Evolutionary conservation across 1,284 basidiomycete species (phyloP), one percentile per base, ranked within the genome.

Genomic region (Naganishia cerealis): DNA sequence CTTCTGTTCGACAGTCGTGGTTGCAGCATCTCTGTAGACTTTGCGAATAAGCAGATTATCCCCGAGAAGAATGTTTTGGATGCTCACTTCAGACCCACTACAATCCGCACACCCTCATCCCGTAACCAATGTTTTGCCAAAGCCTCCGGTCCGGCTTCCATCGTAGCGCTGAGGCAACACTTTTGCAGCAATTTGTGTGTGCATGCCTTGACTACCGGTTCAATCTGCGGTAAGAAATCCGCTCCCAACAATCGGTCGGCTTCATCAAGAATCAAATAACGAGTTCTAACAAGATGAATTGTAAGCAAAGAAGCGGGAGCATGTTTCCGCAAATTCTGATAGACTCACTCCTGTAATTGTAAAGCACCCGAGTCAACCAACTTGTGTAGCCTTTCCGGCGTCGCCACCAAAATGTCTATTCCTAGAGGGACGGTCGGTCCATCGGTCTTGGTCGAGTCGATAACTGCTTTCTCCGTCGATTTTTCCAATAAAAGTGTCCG

Each of bases 141-240:
- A 76, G 90, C 90, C 79, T 99, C 95, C 0, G 87, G 90, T 12
- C 88, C 87, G 6, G 92, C 88, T 15, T 94, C 95, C 61, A 99
- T 86, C 0, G 95, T 99, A 0, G 95, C 95, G 71, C 91, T 94
- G 79, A 98, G 92, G 40, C 97, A 87, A 0, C 91, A 90, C 75
- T 94, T 98, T 77, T 93, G 92, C 0, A 93, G 74, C 0, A 83
- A 75, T 0, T 87, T 80, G 77, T 90, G 84, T 0, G 87, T 87
- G 76, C 93, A 96, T n/a, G 90, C 87, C 3, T 86, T 86, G 12
- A 96, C 81, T 67, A 99, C 88, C 75, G 94, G 92, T 81, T 94
- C 87, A 1, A 94, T 87, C 82, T 99, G 95, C 18, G 86, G 82
- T 63, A 94, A 80, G 79, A 99, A 99, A 73, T 95, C 94, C 15